These are phyloP conservation scores for Polytrichum formosum DNA, from an alignment of 225 moss, liverwort and hornwort species.

Conservation along the genomic window DNA sequence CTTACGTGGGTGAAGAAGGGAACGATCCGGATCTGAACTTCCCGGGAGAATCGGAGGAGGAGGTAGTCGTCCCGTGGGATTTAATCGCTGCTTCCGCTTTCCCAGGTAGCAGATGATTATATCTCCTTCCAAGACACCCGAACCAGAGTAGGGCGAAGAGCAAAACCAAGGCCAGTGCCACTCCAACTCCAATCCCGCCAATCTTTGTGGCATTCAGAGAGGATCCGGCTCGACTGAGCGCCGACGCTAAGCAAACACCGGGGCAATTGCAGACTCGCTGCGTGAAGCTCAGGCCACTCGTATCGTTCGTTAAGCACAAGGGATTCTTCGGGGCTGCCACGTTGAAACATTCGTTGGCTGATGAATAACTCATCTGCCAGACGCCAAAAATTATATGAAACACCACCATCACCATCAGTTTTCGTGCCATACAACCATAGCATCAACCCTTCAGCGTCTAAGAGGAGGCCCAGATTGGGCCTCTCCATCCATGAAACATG, in stretches of 20 bases:
- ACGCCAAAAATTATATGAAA: too few species aligned
- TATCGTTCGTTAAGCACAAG: constrained; percentile 7
- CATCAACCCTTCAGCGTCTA: too few species aligned
- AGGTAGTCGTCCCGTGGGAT: neutral
- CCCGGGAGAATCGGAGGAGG: neutral
- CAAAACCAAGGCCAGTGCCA: neutral
- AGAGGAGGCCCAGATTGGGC: too few species aligned
- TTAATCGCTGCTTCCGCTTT: too few species aligned
- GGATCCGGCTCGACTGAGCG: neutral
- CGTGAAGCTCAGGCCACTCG: constrained; percentile 6
- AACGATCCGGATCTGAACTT: constrained; percentile 2
- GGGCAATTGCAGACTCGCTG: constrained; percentile 22
- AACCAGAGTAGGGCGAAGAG: neutral
- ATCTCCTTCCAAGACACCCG: constrained; percentile 9
- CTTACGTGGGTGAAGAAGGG: constrained; percentile 15
- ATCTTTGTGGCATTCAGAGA: constrained; percentile 10
- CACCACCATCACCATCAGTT: too few species aligned
- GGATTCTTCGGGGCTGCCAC: neutral
- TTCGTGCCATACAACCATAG: too few species aligned
- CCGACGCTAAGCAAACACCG: constrained; percentile 21
- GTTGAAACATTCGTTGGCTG: constrained; percentile 7
- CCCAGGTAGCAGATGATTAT: too few species aligned
- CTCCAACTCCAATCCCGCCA: constrained; percentile 22
- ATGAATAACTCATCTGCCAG: constrained; percentile 7
- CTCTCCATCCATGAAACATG: too few species aligned